Percentiles rank a stretch among this genome's conserved stretches.
Conservation (phyloP, 2,329 filamentous ascomycete genomes). For the Aspergillus proliferans region DNA sequence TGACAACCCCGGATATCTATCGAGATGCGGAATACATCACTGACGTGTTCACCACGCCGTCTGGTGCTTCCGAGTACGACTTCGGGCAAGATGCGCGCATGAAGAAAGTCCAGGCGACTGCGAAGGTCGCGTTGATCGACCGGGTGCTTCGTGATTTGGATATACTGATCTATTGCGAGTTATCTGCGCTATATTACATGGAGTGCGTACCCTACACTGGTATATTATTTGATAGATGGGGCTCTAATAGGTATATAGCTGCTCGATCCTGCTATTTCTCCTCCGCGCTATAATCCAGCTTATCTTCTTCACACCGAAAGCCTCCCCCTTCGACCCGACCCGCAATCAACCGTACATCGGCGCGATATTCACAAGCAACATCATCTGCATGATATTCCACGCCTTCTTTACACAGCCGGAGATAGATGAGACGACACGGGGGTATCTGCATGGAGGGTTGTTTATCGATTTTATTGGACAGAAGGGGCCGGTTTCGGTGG, state of each 20-base stretch:
- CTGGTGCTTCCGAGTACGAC: constrained; percentile 15
- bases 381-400: constrained; percentile 53
- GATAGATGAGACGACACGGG: constrained; percentile 46
- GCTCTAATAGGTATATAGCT: constrained; percentile 33
- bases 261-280: constrained; percentile 52
- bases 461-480: constrained; percentile 62
- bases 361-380: constrained; percentile 49
- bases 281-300: constrained; percentile 52
- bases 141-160: constrained; percentile 54
- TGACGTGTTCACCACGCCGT: constrained; percentile 38
- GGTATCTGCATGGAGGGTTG: constrained; percentile 56
- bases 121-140: constrained; percentile 46
- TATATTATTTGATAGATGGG: not conserved
- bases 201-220: constrained; percentile 43
- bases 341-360: constrained; percentile 49
- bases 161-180: constrained; percentile 55
- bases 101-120: constrained; percentile 31
- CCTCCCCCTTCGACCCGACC: constrained; percentile 46
- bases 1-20: constrained; percentile 41
- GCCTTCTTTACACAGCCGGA: constrained; percentile 48
- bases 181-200: constrained; percentile 58
- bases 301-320: constrained; percentile 55
- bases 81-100: constrained; percentile 19
- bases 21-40: constrained; percentile 43
- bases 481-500: constrained; percentile 49